These are phyloP conservation scores for Solanum chiquidenum DNA, from an alignment of 257 asterid genomes.

Conservation along the genomic window DNA sequence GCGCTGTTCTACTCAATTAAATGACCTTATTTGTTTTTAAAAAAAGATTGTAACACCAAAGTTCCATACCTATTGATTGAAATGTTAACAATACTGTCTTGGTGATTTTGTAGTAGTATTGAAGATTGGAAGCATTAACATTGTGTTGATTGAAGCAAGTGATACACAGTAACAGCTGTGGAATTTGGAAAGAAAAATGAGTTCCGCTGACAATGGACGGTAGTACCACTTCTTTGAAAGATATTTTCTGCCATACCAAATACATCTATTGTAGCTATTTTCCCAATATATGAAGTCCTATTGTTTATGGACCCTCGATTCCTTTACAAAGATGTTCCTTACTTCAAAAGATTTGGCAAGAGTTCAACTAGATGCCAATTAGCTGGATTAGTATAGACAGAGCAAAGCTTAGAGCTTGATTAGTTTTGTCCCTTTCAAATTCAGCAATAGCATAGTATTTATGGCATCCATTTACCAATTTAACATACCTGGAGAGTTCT, in stretches of 20 bases:
- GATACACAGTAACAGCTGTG: not conserved
- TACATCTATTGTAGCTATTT: not conserved
- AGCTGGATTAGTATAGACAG: not conserved
- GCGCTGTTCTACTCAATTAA: not conserved
- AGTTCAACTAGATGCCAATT: not conserved
- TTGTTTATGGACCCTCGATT: not conserved
- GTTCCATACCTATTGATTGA: not conserved
- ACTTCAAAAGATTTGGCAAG: not conserved
- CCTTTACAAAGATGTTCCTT: not conserved
- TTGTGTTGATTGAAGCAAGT: not conserved
- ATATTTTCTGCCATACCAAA: not conserved
- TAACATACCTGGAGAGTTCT: conserved; percentile 79
- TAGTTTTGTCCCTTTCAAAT: not conserved
- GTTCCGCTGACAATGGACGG: not conserved
- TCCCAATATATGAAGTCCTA: not conserved
- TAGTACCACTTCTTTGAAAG: not conserved
- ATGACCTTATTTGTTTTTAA: not conserved
- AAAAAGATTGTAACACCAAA: not conserved
- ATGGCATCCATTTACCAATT: not conserved
- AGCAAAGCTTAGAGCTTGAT: not conserved
- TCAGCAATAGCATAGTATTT: not conserved
- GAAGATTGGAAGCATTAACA: not conserved
- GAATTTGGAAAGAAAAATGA: not conserved
- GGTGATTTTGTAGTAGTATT: not conserved
- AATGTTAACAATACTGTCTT: not conserved